Evolutionary conservation across 768 basidiomycete species (phyloP), one percentile per base, ranked within the genome.

Genomic region (Galerina marginata): DNA sequence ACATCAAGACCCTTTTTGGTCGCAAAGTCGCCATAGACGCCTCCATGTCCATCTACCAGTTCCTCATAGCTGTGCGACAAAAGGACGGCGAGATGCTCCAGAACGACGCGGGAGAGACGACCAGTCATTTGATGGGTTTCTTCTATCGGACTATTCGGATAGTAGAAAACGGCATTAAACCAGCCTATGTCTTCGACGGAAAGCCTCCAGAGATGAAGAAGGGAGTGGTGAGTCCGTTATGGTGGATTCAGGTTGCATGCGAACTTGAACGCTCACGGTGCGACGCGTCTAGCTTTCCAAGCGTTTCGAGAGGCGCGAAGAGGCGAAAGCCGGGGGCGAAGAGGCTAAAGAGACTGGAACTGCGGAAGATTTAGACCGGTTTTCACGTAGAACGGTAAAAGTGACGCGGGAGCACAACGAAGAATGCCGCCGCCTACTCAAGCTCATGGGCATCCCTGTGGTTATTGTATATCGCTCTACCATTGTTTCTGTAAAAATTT

Each of bases 11-110:
- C 25, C 88, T 99, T 45, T 99, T 99, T 66, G 96, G 97, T 1
- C 89, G 97, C 67, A 99, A 98, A 80, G 95, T 99, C 65, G 96
- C 96, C 60, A 94, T 99, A 65, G 97, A 99, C 81, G 97, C 97
- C 71, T 95, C 93, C 61, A 95, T 95, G 93, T 92, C 90, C 2
- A 95, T 96, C 53, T 96, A 95, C 81, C 95, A 96, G 72, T 99
- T 99, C 75, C 86, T 99, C 60, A 99, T 99, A 59, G 97, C 97
- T 16, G 97, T 99, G 10, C 85, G 97, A 33, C 95, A 96, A 75
- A 90, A 88, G 72, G 97, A 99, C 72, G 97, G 97, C 16, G 95
- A 99, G 75, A 86, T 96, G 82, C 84, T 99, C 65, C 96, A 91
- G 67, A 98, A 98, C 71, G 96, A 99, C n/a, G 88, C 90, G 0